Conservation (phyloP, 2,329 filamentous ascomycete genomes). For the Elsinoe arachidis region DNA sequence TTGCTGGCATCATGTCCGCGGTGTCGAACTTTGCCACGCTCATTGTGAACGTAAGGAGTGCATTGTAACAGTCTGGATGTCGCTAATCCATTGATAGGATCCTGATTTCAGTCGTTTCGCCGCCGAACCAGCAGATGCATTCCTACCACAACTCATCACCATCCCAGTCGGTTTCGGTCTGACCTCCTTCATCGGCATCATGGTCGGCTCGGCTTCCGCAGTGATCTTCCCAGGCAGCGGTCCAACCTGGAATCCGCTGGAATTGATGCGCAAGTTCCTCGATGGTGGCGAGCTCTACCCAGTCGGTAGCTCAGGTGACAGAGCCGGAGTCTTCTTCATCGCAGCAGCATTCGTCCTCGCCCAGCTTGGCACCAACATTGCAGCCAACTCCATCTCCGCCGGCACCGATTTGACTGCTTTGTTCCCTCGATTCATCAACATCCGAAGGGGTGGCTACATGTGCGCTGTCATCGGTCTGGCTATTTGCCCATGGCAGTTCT, state of each 20-base stretch:
- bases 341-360: slow-evolving; percentile 39
- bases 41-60: slow-evolving; percentile 54
- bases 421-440: slow-evolving; percentile 50
- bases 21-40: slow-evolving; percentile 88
- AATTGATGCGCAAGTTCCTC: slow-evolving; percentile 35
- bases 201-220: slow-evolving; percentile 36
- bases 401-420: slow-evolving; percentile 47
- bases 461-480: slow-evolving; percentile 70
- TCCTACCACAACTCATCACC: slow-evolving; percentile 63
- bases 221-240: slow-evolving; percentile 48
- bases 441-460: slow-evolving; percentile 78
- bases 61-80: background rate
- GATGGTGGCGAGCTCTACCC: slow-evolving; percentile 24
- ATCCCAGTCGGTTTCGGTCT: slow-evolving; percentile 20
- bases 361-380: slow-evolving; percentile 59
- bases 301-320: slow-evolving; percentile 34
- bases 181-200: slow-evolving; percentile 16
- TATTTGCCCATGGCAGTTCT: slow-evolving; percentile 80
- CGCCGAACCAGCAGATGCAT: slow-evolving; percentile 61
- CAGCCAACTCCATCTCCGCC: slow-evolving; percentile 55
- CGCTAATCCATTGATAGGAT: slow-evolving; percentile 9
- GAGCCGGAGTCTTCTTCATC: slow-evolving; percentile 45
- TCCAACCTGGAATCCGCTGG: slow-evolving; percentile 41
- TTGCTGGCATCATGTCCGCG: slow-evolving; percentile 78
- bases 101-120: slow-evolving; percentile 80